phyloP scores from a whole-genome alignment of 1,139 yeast genomes.

The Diutina rugosa region DNA sequence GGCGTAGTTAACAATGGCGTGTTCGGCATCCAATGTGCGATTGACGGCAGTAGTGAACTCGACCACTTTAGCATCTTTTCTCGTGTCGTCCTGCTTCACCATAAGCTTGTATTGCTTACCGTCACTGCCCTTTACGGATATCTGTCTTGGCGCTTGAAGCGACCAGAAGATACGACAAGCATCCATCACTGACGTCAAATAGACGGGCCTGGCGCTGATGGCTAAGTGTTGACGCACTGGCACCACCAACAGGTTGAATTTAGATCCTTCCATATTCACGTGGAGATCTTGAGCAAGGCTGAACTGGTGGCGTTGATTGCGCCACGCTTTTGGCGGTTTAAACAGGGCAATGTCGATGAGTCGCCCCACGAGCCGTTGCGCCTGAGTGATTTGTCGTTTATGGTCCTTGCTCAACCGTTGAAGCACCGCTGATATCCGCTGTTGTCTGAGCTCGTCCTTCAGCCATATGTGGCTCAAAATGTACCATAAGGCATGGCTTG shows the following conservation, averaged over 20 bases:
- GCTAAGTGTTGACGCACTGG: background rate
- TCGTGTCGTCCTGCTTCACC: conserved; percentile 83
- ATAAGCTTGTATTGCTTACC: conserved; percentile 59
- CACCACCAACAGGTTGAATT: background rate
- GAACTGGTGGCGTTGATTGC: background rate
- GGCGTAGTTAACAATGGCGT: conserved; percentile 70
- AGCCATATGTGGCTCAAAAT: conserved; percentile 66
- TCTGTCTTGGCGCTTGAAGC: conserved; percentile 75
- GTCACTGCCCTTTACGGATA: conserved; percentile 69
- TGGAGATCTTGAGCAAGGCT: background rate
- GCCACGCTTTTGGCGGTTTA: background rate
- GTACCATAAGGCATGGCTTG: conserved; percentile 79
- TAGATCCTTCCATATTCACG: background rate
- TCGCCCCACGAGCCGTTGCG: background rate
- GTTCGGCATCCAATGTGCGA: conserved; percentile 55
- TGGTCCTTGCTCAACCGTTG: background rate
- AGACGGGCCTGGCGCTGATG: conserved; percentile 16
- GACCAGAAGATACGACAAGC: conserved; percentile 62
- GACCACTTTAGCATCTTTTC: conserved; percentile 92
- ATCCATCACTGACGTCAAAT: conserved; percentile 47
- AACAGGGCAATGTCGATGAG: background rate
- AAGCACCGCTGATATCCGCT: conserved; percentile 29
- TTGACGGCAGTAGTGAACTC: conserved; percentile 87
- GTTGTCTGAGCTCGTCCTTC: conserved; percentile 40
- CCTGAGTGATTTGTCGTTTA: background rate